Conservation (phyloP, 805 yeast genomes). For the Candida sakaeoensis region DNA sequence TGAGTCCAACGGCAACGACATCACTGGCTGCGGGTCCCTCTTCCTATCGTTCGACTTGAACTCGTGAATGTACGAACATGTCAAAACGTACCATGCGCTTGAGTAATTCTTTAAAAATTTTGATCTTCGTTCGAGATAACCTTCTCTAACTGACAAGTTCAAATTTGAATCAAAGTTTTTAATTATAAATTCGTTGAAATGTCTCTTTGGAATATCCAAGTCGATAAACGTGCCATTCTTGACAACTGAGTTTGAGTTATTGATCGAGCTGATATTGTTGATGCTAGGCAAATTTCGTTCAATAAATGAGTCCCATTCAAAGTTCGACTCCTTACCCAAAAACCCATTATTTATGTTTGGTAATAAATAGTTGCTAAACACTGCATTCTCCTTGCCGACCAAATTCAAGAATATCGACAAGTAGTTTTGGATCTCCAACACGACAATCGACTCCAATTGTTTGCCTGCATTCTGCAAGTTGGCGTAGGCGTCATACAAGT, state of each 20-base stretch:
- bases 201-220: conserved; percentile 34
- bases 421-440: conserved; percentile 80
- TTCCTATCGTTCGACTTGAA: conserved; percentile 79
- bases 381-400: conserved; percentile 68
- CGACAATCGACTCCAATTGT: conserved; percentile 82
- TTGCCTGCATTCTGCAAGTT: conserved; percentile 86
- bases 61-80: conserved; percentile 87
- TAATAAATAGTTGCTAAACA: conserved; percentile 61
- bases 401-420: conserved; percentile 67
- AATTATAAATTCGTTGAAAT: conserved; percentile 52
- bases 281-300: conserved; percentile 51
- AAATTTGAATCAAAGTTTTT: conserved; percentile 67
- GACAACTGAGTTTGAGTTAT: conserved; percentile 20
- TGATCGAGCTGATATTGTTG: conserved; percentile 19
- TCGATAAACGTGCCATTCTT: conserved; percentile 39
- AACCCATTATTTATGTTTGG: conserved; percentile 55
- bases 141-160: conserved; percentile 62
- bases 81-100: conserved; percentile 84
- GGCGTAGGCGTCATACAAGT: conserved; percentile 80
- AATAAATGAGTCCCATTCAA: conserved; percentile 88
- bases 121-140: conserved; percentile 83
- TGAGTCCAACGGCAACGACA: conserved; percentile 75
- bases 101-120: conserved; percentile 90
- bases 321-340: conserved; percentile 69
- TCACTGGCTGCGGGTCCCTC: conserved; percentile 75